These are phyloP conservation scores for Ogataea zsoltii DNA, from an alignment of 805 yeast genomes.

Conservation along the genomic window DNA sequence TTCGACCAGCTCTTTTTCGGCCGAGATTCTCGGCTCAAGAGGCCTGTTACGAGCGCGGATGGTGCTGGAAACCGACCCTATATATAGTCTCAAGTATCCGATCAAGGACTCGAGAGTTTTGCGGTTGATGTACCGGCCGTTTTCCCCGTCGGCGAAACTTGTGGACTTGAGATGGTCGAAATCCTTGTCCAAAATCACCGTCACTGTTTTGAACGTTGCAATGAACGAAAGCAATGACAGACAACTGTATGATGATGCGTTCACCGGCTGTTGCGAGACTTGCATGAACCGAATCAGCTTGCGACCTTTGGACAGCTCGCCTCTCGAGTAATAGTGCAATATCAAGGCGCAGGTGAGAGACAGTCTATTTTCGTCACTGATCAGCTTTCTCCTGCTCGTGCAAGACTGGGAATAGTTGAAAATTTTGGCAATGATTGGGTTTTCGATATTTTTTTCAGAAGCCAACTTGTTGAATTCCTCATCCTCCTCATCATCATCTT, in stretches of 20 bases:
- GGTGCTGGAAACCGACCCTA: constrained; percentile 20
- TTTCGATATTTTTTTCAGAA: constrained; percentile 4
- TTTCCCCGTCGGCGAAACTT: constrained; percentile 3
- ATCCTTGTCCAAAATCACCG: constrained; percentile 24
- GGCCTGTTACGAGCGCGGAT: not conserved
- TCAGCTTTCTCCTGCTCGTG: constrained; percentile 16
- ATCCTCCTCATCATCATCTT: constrained; percentile 8
- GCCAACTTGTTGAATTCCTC: not conserved
- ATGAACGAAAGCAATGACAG: constrained; percentile 32
- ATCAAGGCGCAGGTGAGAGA: constrained; percentile 33
- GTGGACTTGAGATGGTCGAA: constrained; percentile 10
- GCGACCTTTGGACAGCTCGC: constrained; percentile 23
- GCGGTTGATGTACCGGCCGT: constrained; percentile 11
- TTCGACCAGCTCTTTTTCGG: constrained; percentile 4
- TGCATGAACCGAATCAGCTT: constrained; percentile 28
- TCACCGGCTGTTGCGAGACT: constrained; percentile 9
- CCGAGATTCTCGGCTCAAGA: not conserved
- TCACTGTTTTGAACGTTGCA: constrained; percentile 28
- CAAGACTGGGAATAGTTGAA: constrained; percentile 15
- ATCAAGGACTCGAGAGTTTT: constrained; percentile 23
- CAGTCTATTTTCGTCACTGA: constrained; percentile 33
- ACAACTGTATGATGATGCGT: constrained; percentile 15
- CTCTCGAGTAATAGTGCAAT: constrained; percentile 27
- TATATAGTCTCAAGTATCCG: constrained; percentile 25
- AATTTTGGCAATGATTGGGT: constrained; percentile 17